These are phyloP conservation scores for Xylaria cubensis DNA, from an alignment of 495 filamentous ascomycete species.

Conservation along the genomic window DNA sequence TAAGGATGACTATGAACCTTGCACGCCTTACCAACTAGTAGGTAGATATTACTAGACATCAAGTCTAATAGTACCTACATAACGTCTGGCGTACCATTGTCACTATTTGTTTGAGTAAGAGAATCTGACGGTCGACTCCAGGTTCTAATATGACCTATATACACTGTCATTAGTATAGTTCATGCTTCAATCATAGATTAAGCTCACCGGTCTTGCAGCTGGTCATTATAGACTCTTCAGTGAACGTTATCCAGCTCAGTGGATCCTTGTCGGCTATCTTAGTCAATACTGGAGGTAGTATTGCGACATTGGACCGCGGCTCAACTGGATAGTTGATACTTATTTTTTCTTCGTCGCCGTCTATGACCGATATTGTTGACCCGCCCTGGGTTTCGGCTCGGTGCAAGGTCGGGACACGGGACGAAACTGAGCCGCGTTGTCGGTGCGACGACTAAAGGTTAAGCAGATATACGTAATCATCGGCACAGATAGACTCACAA, in stretches of 20 bases:
- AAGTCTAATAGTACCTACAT: not conserved
- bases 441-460: conserved; percentile 54
- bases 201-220: conserved; percentile 81
- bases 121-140: conserved; percentile 74
- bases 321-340: conserved; percentile 79
- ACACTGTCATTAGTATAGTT: conserved; percentile 29
- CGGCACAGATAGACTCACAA: conserved; percentile 45
- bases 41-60: not conserved
- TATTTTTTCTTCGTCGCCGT: conserved; percentile 57
- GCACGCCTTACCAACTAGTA: not conserved
- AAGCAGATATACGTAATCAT: conserved; percentile 7
- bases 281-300: conserved; percentile 92
- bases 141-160: conserved; percentile 81
- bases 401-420: conserved; percentile 54
- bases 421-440: conserved; percentile 68
- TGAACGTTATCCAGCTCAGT: conserved; percentile 87
- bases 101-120: conserved; percentile 28
- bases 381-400: conserved; percentile 59
- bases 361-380: conserved; percentile 62
- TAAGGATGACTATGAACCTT: not conserved
- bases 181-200: conserved; percentile 8
- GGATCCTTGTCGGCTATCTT: conserved; percentile 88
- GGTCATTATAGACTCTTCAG: conserved; percentile 90
- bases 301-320: conserved; percentile 76
- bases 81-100: not conserved